Percentiles rank a stretch among this genome's conserved stretches.
phyloP scores from a whole-genome alignment of 139 green algal species.

The Chlamydomonas asymmetrica region DNA sequence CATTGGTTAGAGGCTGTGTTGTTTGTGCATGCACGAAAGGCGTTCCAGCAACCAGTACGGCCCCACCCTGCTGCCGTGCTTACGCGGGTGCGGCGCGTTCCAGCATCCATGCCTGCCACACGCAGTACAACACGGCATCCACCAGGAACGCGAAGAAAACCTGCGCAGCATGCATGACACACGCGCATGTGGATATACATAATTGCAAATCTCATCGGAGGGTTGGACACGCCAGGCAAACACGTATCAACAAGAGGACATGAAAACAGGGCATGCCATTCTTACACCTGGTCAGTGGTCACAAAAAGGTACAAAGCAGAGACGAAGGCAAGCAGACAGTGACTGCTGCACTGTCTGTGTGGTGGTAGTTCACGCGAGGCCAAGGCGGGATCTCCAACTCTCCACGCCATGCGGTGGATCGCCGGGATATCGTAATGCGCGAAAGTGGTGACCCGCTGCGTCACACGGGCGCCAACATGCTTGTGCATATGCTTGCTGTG shows the following conservation, averaged over 20 bases:
- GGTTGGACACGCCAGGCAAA: neutral
- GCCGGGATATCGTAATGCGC: no score
- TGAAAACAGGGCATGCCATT: no score
- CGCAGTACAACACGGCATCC: conserved; percentile 71
- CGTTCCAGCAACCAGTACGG: neutral
- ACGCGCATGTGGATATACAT: neutral
- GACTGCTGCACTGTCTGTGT: no score
- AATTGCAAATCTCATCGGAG: neutral
- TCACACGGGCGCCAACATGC: no score
- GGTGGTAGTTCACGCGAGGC: no score
- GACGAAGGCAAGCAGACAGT: neutral
- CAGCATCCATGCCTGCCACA: conserved; percentile 79
- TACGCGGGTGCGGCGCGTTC: conserved; percentile 27
- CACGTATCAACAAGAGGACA: neutral
- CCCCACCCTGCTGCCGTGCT: neutral
- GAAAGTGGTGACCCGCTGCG: no score
- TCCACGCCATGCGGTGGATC: no score
- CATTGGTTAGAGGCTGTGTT: no score
- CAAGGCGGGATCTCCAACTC: no score
- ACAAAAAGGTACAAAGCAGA: neutral
- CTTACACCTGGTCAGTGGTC: neutral
- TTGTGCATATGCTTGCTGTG: no score
- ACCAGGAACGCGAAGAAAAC: conserved; percentile 85
- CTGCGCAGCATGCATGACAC: conserved; percentile 11
- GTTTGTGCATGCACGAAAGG: neutral